These are phyloP conservation scores for Penicillium polonicum DNA, from an alignment of 2,329 filamentous ascomycete genomes.

Conservation along the genomic window DNA sequence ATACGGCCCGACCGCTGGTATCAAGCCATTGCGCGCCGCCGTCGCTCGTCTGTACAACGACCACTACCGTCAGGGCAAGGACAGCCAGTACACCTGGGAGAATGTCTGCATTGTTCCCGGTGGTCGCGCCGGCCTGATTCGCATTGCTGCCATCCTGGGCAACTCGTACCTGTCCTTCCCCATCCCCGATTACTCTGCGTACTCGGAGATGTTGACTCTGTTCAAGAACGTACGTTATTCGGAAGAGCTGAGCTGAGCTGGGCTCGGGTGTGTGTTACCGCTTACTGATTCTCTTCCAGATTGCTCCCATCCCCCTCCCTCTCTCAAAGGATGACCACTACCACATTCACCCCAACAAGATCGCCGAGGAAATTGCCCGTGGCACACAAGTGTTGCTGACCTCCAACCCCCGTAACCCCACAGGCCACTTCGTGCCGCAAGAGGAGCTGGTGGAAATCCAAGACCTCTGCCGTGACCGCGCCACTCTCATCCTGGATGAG, in stretches of 20 bases:
- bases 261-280: neutral
- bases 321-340: slow-evolving; percentile 83
- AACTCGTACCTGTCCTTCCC: slow-evolving; percentile 94
- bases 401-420: slow-evolving; percentile 93
- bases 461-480: slow-evolving; percentile 84
- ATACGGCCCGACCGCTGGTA: slow-evolving; percentile 91
- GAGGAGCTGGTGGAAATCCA: slow-evolving; percentile 87
- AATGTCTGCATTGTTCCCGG: slow-evolving; percentile 96
- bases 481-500: slow-evolving; percentile 91
- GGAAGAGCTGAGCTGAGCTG: slow-evolving; percentile 10
- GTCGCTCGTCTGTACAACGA: slow-evolving; percentile 92
- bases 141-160: slow-evolving; percentile 89
- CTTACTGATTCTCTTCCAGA: slow-evolving; percentile 49
- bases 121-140: slow-evolving; percentile 86
- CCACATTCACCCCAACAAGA: slow-evolving; percentile 90
- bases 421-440: slow-evolving; percentile 80
- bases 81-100: slow-evolving; percentile 91
- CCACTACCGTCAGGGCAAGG: slow-evolving; percentile 83
- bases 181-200: slow-evolving; percentile 92
- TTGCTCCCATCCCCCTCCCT: slow-evolving; percentile 82
- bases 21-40: slow-evolving; percentile 83
- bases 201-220: slow-evolving; percentile 94
- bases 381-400: slow-evolving; percentile 87
- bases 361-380: slow-evolving; percentile 84
- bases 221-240: slow-evolving; percentile 68